A percentile compares a stretch with the other conserved stretches of the same genome.
Evolutionary conservation across 2,329 filamentous ascomycete species (phyloP).

Genomic region (Colletotrichum sp.): DNA sequence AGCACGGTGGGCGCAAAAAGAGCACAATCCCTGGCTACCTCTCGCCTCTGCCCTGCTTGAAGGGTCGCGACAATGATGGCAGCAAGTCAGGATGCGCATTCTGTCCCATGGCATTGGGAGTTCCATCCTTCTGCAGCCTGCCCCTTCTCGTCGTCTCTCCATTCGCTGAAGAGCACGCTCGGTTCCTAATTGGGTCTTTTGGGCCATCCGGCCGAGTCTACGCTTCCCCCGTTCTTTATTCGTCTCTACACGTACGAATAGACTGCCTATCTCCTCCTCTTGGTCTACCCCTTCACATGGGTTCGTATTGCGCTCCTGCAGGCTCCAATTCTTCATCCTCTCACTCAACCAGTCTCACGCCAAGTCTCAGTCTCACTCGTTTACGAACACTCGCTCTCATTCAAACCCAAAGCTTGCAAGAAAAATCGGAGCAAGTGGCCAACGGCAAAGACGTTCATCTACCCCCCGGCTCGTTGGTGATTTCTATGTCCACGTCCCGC

Average conservation of each 20-base stretch:
- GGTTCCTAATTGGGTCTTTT: constrained; percentile 3
- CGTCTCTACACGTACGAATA: not conserved
- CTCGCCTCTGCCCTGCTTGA: not conserved
- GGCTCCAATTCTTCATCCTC: not conserved
- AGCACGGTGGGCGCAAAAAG: not conserved
- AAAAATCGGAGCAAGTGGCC: not conserved
- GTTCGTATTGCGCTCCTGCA: not conserved
- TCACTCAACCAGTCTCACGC: not conserved
- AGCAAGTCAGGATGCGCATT: not conserved
- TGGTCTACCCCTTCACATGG: not conserved
- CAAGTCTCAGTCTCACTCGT: not conserved
- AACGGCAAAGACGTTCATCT: not conserved
- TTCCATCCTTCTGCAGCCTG: constrained; percentile 2
- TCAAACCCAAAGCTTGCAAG: not conserved
- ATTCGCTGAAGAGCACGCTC: constrained; percentile 10
- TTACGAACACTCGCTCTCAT: not conserved
- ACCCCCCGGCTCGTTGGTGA: not conserved
- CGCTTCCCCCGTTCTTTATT: not conserved
- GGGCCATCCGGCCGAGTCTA: constrained; percentile 3
- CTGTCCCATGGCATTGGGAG: not conserved
- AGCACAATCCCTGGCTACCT: not conserved
- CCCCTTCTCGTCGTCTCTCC: not conserved
- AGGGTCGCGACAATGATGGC: not conserved
- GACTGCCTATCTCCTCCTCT: not conserved
- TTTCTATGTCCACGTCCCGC: not conserved